phyloP scores from a whole-genome alignment of 305 asterid species.

The Lippia alba region DNA sequence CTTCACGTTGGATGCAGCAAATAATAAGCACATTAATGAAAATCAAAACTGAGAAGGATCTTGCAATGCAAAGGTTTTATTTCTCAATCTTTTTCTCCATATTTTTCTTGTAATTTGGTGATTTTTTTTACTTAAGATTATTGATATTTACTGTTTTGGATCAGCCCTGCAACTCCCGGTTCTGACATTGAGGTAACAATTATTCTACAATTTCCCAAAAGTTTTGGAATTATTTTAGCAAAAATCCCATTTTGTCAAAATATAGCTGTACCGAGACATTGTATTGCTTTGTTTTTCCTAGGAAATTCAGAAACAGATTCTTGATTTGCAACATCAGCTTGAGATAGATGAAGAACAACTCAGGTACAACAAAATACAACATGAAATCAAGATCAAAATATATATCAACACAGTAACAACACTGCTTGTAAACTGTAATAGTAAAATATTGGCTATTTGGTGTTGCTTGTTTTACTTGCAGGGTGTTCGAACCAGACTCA shows the following conservation, averaged over 20 bases:
- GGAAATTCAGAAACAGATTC: constrained; percentile 62
- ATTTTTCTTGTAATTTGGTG: no score
- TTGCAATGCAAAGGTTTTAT: constrained; percentile 57
- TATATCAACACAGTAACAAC: not conserved
- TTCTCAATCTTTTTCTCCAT: not conserved
- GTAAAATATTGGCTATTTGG: not conserved
- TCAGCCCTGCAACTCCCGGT: constrained; percentile 64
- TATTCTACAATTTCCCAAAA: not conserved
- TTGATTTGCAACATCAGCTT: constrained; percentile 52
- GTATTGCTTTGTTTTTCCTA: constrained; percentile 9
- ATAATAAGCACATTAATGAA: constrained; percentile 57
- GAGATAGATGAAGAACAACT: constrained; percentile 47
- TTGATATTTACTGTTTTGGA: constrained; percentile 19
- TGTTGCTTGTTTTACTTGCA: constrained; percentile 28
- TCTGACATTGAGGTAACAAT: constrained; percentile 57
- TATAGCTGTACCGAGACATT: not conserved
- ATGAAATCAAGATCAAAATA: not conserved
- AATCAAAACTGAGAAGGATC: constrained; percentile 62
- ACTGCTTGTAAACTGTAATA: not conserved
- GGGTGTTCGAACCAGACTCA: constrained; percentile 67
- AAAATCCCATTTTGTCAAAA: not conserved
- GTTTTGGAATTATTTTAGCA: not conserved
- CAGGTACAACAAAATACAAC: constrained; percentile 41
- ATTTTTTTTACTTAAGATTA: not conserved
- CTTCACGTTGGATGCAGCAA: constrained; percentile 49